A percentile compares a stretch with the other conserved stretches of the same genome.
phyloP scores from a whole-genome alignment of 2,329 filamentous ascomycete genomes.

The Fusarium chuoi region DNA sequence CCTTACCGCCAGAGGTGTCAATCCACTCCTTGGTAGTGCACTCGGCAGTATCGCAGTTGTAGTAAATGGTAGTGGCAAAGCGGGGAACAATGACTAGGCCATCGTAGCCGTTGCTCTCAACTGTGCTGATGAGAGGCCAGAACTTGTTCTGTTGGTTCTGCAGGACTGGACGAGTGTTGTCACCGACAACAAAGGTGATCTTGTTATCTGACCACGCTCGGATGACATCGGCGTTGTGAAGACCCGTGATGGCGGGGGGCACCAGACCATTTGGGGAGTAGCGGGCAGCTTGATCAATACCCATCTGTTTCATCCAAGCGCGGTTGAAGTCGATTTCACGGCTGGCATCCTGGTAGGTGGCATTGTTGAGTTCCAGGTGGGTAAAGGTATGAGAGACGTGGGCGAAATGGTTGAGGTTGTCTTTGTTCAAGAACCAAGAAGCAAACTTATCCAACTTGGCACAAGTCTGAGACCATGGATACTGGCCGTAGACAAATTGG shows the following conservation, averaged over 20 bases:
- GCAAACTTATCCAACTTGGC: conserved; percentile 27
- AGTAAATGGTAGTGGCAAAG: conserved; percentile 32
- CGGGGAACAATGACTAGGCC: conserved; percentile 24
- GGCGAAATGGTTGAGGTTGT: conserved; percentile 29
- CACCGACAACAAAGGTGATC: conserved; percentile 23
- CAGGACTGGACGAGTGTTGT: conserved; percentile 23
- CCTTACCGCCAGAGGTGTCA: conserved; percentile 20
- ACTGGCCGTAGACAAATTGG: conserved; percentile 3
- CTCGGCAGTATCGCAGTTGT: conserved; percentile 28
- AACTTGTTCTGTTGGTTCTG: conserved; percentile 10
- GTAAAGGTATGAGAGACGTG: conserved; percentile 32
- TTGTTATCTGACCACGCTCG: conserved; percentile 27
- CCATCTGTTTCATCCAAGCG: conserved; percentile 25
- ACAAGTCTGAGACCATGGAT: conserved; percentile 23
- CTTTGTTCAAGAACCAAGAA: conserved; percentile 20
- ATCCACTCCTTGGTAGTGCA: conserved; percentile 32
- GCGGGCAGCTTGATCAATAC: conserved; percentile 18
- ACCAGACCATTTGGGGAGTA: conserved; percentile 26
- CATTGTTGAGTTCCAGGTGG: conserved; percentile 30
- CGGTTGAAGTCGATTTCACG: conserved; percentile 32
- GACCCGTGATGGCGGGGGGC: conserved; percentile 29
- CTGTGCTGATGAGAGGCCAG: conserved; percentile 29
- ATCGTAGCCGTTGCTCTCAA: conserved; percentile 25
- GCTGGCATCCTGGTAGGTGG: conserved; percentile 25
- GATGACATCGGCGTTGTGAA: conserved; percentile 32